A percentile compares a stretch with the other conserved stretches of the same genome.
Evolutionary conservation across 345 rosid species (phyloP).

Genomic region (Eucalyptus virginea): DNA sequence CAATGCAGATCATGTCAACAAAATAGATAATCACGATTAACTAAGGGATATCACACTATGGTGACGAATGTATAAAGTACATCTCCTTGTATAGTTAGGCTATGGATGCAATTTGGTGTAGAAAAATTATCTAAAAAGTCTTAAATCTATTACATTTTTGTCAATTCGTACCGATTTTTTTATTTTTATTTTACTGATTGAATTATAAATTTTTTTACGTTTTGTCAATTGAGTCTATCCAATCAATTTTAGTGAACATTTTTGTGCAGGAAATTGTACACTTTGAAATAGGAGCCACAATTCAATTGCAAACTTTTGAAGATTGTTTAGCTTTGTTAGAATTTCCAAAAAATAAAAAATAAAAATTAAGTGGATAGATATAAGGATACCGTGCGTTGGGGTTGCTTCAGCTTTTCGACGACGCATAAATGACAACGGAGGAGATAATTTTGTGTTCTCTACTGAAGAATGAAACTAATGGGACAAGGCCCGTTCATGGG

Average conservation of each 20-base stretch:
- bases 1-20: not conserved
- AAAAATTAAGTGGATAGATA: not conserved
- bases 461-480: not conserved
- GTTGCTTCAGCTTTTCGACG: not conserved
- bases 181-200: no score
- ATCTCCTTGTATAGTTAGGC: not conserved
- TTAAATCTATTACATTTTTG: no score
- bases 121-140: no score
- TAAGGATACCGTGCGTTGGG: not conserved
- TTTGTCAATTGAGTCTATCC: not conserved
- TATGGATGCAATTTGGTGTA: not conserved
- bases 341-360: not conserved
- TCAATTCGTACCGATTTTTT: rapidly evolving
- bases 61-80: not conserved
- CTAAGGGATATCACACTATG: not conserved
- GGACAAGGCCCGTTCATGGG: not conserved
- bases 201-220: rapidly evolving
- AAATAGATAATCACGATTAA: not conserved
- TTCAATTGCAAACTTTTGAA: not conserved
- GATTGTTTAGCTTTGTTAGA: not conserved
- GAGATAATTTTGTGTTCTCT: not conserved
- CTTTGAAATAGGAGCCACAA: not conserved
- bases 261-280: not conserved
- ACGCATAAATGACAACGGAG: not conserved
- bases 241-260: not conserved